Base-by-base conservation (phyloP, 495 filamentous ascomycete species). In the Cercophora newfieldiana region DNA sequence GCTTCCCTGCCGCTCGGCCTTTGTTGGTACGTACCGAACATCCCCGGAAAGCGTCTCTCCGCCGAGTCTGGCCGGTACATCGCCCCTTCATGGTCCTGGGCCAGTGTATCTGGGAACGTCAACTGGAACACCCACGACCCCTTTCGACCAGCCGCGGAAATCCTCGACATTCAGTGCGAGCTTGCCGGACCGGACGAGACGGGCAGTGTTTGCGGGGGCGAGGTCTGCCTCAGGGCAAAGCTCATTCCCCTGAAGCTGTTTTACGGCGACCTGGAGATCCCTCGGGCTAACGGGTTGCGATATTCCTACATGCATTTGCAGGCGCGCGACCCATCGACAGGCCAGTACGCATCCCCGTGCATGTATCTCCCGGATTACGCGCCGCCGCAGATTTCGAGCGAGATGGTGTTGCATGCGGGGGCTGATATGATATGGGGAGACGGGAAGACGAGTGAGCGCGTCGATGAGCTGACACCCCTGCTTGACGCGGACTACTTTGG, bases 1-100 rank as follows among this genome's bases (percentile, higher is more conserved):
- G 49, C 59, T 5, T 50, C 59, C 25, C 44, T 61, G 8, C 59
- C 59, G 14, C 6, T 51, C 7, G 59, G 59, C 19, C 59, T 61
- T 22, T 50, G 59, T 26, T 61, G 59, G 24, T n/a, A 61, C 7
- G 59, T 26, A 7, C 24, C 44, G 1, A 29, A 61, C 59, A 29
- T 7, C 4, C 59, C 59, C 4, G 59, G 59, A 21, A 51, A 22
- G 21, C 59, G 59, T 5, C 59, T 61, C 3, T 61, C 44, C 21
- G 7, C 24, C n/a, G 22, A 50, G 1, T 22, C 59, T 6, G 49
- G 37, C 16, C 26, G 8, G 3, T 61, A 61, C 59, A 28, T 61
- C 0, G 59, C 59, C 37, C 59, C 37, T 33, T 61, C 59, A 25
- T 61, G 59, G 59, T 50, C 59, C 1, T 61, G 59, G 59, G 59